These are phyloP conservation scores for Eucalyptus virginea DNA, from an alignment of 345 rosid species.

Conservation along the genomic window DNA sequence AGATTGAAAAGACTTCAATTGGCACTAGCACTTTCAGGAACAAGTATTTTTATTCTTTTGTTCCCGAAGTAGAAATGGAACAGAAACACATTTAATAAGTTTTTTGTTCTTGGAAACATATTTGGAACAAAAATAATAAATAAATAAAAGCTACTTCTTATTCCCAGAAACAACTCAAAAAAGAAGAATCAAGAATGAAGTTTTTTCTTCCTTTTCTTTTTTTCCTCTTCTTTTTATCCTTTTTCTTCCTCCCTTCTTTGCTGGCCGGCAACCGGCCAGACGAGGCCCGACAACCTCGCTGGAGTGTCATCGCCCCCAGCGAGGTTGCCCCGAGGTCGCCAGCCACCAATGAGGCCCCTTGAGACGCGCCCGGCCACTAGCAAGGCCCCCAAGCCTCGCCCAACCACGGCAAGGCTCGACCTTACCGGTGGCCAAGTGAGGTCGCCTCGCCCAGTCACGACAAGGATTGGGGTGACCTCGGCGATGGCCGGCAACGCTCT, in stretches of 20 bases:
- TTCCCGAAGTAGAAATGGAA: rapidly evolving
- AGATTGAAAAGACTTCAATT: background rate
- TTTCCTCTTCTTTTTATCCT: too few relatives aligned
- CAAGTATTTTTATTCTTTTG: too few relatives aligned
- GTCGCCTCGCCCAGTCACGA: rapidly evolving
- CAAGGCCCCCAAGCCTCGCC: too few relatives aligned
- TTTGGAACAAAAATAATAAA: rapidly evolving
- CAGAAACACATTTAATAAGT: rapidly evolving
- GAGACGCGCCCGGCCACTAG: too few relatives aligned
- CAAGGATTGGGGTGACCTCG: rapidly evolving
- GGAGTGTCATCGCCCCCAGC: rapidly evolving
- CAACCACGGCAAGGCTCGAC: too few relatives aligned
- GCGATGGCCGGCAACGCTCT: rapidly evolving
- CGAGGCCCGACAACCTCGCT: too few relatives aligned
- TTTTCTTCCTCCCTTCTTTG: too few relatives aligned
- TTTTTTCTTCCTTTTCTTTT: too few relatives aligned
- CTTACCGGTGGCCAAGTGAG: rapidly evolving
- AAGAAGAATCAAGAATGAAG: rapidly evolving
- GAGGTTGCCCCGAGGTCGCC: rapidly evolving
- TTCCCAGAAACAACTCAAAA: rapidly evolving
- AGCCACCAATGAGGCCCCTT: too few relatives aligned
- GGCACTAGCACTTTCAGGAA: rapidly evolving
- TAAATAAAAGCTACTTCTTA: rapidly evolving
- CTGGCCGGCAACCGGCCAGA: rapidly evolving
- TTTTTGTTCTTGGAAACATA: rapidly evolving